A percentile compares a stretch with the other conserved stretches of the same genome.
Evolutionary conservation across 2,329 filamentous ascomycete genomes (phyloP).

Genomic region (Calonectria pteridis): DNA sequence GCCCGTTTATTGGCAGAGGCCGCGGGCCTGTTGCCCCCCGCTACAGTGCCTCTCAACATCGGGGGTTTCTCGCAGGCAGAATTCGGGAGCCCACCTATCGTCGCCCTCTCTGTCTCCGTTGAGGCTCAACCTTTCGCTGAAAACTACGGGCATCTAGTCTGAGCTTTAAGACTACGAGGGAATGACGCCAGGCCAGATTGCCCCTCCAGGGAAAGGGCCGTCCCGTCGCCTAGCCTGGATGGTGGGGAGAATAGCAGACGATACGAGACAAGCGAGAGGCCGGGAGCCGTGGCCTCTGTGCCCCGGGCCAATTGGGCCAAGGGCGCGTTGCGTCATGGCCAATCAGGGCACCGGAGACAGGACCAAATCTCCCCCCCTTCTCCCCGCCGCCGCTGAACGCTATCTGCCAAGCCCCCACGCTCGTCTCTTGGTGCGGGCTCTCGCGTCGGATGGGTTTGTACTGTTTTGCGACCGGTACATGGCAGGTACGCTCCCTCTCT

Average conservation of each 20-base stretch:
- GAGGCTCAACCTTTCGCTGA: not conserved
- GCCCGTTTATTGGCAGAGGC: not conserved
- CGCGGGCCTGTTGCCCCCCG: not conserved
- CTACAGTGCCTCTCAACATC: not conserved
- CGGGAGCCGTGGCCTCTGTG: not conserved
- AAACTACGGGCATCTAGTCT: not conserved
- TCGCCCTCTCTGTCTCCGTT: not conserved
- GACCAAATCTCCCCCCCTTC: not conserved
- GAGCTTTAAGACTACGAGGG: constrained; percentile 5
- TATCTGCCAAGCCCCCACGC: not conserved
- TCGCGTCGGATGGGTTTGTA: constrained; percentile 2
- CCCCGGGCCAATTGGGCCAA: not conserved
- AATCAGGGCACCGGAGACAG: not conserved
- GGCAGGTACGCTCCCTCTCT: not conserved
- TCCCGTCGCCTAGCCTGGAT: not conserved
- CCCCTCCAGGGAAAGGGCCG: constrained; percentile 4
- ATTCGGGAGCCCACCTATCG: not conserved
- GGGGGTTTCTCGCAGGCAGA: not conserved
- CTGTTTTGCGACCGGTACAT: not conserved
- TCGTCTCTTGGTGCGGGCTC: not conserved
- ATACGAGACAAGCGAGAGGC: not conserved
- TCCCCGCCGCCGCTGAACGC: not conserved
- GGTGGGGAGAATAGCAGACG: not conserved
- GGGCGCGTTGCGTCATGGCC: not conserved
- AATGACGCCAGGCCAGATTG: constrained; percentile 5